These are phyloP conservation scores for Leptosphaerulina australis DNA, from an alignment of 2,329 filamentous ascomycete species.

Conservation along the genomic window DNA sequence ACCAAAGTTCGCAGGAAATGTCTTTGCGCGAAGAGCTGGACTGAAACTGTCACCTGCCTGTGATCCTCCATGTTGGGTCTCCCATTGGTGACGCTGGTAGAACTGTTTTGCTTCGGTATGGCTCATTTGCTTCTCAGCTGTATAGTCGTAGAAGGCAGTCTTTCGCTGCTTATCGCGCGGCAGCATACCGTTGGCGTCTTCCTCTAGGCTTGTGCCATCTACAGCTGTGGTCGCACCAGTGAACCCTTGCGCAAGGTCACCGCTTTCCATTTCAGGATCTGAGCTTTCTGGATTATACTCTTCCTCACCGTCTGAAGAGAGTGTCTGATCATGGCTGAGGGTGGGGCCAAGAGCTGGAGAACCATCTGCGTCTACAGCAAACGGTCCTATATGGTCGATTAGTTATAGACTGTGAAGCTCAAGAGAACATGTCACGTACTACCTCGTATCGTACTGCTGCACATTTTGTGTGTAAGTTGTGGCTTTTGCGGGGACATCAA, in stretches of 20 bases:
- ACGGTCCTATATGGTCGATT: slow-evolving; percentile 24
- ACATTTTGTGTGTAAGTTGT: slow-evolving; percentile 21
- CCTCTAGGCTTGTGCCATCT: slow-evolving; percentile 32
- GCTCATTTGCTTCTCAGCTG: slow-evolving; percentile 91
- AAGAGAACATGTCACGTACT: slow-evolving; percentile 12
- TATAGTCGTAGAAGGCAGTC: slow-evolving; percentile 91
- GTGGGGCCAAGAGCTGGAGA: slow-evolving; percentile 44
- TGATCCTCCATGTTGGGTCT: slow-evolving; percentile 54
- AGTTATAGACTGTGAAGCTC: slow-evolving; percentile 1
- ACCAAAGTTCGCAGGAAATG: slow-evolving; percentile 51
- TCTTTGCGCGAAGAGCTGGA: slow-evolving; percentile 53
- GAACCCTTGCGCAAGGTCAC: slow-evolving; percentile 21
- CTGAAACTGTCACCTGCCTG: slow-evolving; percentile 49
- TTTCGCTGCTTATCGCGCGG: slow-evolving; percentile 63
- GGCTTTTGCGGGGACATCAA: slow-evolving; percentile 20
- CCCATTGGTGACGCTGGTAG: slow-evolving; percentile 85
- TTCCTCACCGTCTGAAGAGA: slow-evolving; percentile 47
- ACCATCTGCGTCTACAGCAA: slow-evolving; percentile 44
- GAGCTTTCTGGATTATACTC: slow-evolving; percentile 40
- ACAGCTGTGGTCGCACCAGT: slow-evolving; percentile 30
- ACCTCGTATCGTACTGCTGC: slow-evolving; percentile 39
- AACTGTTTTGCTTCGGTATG: slow-evolving; percentile 95
- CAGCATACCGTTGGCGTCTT: slow-evolving; percentile 47
- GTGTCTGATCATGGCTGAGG: slow-evolving; percentile 41
- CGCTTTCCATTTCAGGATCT: slow-evolving; percentile 31